phyloP scores from a whole-genome alignment of 139 green algal species.

The Micractinium sp. region DNA sequence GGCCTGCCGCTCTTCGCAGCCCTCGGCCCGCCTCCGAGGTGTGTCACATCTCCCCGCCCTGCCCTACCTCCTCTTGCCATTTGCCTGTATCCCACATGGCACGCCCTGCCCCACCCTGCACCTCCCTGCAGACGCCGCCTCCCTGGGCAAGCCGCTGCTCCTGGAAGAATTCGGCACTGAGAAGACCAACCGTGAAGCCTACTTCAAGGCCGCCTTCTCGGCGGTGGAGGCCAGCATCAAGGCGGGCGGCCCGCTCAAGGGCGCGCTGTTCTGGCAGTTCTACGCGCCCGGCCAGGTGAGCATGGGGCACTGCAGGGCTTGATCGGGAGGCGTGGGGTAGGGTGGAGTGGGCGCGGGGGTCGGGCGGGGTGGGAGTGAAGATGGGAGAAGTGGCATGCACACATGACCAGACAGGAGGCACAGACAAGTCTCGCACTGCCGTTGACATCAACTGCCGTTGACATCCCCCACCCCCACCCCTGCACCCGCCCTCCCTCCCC shows the following conservation, averaged over 20 bases:
- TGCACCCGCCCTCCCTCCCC: background rate
- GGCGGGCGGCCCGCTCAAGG: constrained; percentile 35
- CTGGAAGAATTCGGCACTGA: constrained; percentile 55
- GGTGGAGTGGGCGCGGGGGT: no score
- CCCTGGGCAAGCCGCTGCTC: constrained; percentile 47
- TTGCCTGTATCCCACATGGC: background rate
- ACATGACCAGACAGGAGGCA: no score
- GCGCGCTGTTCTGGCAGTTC: constrained; percentile 44
- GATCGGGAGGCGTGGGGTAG: no score
- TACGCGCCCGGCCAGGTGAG: constrained; percentile 23
- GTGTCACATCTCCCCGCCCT: no score
- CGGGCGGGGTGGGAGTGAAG: no score
- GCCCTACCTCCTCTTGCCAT: no score
- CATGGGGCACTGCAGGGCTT: no score
- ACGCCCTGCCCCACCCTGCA: background rate
- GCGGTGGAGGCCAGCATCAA: constrained; percentile 44
- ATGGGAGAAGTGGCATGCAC: no score
- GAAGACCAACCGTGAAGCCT: constrained; percentile 23
- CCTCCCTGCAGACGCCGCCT: constrained; percentile 19
- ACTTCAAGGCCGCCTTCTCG: constrained; percentile 35
- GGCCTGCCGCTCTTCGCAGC: background rate
- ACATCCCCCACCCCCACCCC: background rate
- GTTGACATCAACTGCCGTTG: no score
- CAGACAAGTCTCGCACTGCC: no score
- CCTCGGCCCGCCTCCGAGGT: no score